phyloP scores from a whole-genome alignment of 2,329 filamentous ascomycete species.

The Huntiella moniliformis region DNA sequence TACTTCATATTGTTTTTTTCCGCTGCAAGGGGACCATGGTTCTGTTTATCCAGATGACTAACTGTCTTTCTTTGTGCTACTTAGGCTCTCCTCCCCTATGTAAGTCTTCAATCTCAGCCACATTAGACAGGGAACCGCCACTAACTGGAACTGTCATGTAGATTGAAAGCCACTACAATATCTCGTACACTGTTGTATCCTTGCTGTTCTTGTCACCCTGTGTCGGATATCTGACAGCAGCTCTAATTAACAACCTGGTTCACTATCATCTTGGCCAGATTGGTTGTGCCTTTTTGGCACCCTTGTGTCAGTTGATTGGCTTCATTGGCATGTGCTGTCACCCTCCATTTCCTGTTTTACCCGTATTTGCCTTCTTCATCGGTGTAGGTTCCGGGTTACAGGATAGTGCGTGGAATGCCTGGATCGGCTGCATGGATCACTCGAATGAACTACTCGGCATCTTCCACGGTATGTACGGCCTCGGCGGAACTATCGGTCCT shows the following conservation, averaged over 20 bases:
- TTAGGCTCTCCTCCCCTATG: conserved; percentile 30
- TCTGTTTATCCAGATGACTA: conserved; percentile 7
- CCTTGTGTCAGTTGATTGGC: conserved; percentile 41
- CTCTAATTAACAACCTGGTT: conserved; percentile 43
- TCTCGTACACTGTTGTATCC: conserved; percentile 44
- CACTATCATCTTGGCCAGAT: conserved; percentile 49
- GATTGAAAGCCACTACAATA: conserved; percentile 31
- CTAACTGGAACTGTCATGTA: neutral
- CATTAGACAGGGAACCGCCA: neutral
- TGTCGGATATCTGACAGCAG: conserved; percentile 43
- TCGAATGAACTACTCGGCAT: conserved; percentile 58
- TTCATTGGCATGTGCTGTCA: conserved; percentile 48
- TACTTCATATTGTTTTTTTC: neutral
- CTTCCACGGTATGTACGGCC: conserved; percentile 52
- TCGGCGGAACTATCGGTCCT: conserved; percentile 51
- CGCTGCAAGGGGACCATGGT: neutral
- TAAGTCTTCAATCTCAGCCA: conserved; percentile 15
- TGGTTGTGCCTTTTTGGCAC: conserved; percentile 48
- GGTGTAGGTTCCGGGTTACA: conserved; percentile 56
- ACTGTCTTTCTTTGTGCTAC: conserved; percentile 1
- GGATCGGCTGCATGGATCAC: conserved; percentile 51
- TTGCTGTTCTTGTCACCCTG: conserved; percentile 50
- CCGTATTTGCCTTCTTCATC: conserved; percentile 43
- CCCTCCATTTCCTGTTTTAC: conserved; percentile 49
- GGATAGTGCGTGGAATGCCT: conserved; percentile 40